Base-by-base conservation (phyloP, 2,329 filamentous ascomycete genomes). In the Paraphoma sp. region DNA sequence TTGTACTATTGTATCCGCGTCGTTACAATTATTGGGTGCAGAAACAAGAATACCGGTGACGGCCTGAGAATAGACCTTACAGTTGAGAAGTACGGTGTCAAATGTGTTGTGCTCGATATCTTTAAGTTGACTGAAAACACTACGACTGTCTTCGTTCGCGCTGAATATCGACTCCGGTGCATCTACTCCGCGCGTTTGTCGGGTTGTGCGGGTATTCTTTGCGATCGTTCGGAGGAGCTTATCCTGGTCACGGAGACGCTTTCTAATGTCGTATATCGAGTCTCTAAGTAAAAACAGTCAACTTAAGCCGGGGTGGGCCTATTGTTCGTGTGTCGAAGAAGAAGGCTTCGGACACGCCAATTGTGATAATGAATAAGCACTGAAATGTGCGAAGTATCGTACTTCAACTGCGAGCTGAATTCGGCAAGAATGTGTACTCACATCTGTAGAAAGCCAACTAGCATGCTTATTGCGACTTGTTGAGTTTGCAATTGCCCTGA, bases 401-500 rank as follows among this genome's bases (percentile, higher is more conserved):
- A 23, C 23, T 23, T 5, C 23, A 23, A 23, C 5, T 23, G 23
- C 23, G 23, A 23, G 23, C 23, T 23, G 23, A 23, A 23, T 23
- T 23, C 23, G 2, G 2, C 23, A 23, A 23, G 23, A 23, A 14
- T 4, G 10, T 36, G 14, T 33, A 56, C 57, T 54, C 52, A 54
- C 59, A 61, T 60, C 44, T 67, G 54, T 23, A 64, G 38, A 33
- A 57, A 38, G 42, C 48, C 58, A 2, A 64, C 53, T 30, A 67
- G 45, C 4, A 65, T 16, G 28, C 42, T 56, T 10, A 67, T 49
- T 1, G 54, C 63, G 29, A 45, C 41, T 33, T 68, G 63, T 41
- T 68, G 66, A 6, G 44, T 55, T 11, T 63, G 56, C 4, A 69
- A 33, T 43, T 68, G 62, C 23, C 54, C 33, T 23, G 58, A 52